Evolutionary conservation across 495 filamentous ascomycete genomes (phyloP).

Genomic region (Penicillium nucicola): DNA sequence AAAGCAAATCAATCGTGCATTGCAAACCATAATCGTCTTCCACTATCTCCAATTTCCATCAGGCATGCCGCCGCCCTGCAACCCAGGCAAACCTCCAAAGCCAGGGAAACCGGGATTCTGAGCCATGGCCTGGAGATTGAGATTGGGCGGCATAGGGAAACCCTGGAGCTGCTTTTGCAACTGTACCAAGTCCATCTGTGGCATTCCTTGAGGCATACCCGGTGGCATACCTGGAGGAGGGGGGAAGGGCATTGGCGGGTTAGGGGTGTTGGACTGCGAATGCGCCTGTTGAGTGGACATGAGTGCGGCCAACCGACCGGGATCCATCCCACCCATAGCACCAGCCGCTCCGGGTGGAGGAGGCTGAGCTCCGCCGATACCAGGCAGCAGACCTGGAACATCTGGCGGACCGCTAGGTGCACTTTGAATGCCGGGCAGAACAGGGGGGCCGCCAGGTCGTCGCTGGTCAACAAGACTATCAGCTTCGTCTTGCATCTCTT

Average conservation of each 20-base stretch:
- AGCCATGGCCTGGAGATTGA: conserved; percentile 44
- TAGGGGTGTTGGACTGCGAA: conserved; percentile 28
- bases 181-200: conserved; percentile 64
- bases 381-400: conserved; percentile 40
- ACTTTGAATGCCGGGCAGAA: conserved; percentile 52
- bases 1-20: conserved; percentile 5
- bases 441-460: conserved; percentile 49
- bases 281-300: conserved; percentile 42
- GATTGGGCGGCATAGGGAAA: conserved; percentile 36
- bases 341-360: conserved; percentile 48
- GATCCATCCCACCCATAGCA: conserved; percentile 53
- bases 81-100: conserved; percentile 43
- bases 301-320: conserved; percentile 45
- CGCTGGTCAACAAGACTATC: conserved; percentile 94
- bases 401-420: conserved; percentile 34
- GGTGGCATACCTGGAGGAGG: conserved; percentile 50
- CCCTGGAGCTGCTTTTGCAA: conserved; percentile 54
- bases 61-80: conserved; percentile 34
- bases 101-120: conserved; percentile 35
- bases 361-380: conserved; percentile 47
- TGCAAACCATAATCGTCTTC: neutral
- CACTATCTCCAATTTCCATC: conserved; percentile 37
- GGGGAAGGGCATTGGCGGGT: conserved; percentile 33
- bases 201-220: conserved; percentile 39
- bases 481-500: conserved; percentile 87